Percentiles rank a stretch among this genome's conserved stretches.
These are phyloP conservation scores for Crithidia brevicula DNA, from an alignment of 208 protist genomes.

Conservation along the genomic window DNA sequence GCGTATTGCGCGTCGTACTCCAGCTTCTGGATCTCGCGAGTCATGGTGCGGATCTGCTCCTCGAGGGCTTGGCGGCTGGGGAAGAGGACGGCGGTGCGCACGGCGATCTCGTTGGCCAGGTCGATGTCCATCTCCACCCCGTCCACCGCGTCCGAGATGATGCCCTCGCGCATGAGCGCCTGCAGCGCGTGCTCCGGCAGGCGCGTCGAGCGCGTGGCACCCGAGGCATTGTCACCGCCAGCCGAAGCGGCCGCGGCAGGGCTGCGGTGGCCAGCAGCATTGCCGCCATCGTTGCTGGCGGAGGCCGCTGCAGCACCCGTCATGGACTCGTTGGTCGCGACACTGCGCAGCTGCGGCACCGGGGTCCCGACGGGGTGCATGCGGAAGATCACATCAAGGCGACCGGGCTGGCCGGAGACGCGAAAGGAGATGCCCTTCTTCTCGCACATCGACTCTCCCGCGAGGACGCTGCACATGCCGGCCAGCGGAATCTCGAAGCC, in stretches of 20 bases:
- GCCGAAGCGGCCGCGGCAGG: not conserved
- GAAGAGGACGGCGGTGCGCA: constrained; percentile 73
- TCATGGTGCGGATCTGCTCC: constrained; percentile 60
- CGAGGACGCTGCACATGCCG: constrained; percentile 90
- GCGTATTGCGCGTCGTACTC: constrained; percentile 90
- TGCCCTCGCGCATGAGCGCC: constrained; percentile 64
- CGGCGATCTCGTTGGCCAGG: constrained; percentile 83
- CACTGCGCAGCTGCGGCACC: constrained; percentile 47
- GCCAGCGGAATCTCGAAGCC: constrained; percentile 88
- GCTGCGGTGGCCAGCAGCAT: constrained; percentile 1
- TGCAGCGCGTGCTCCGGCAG: constrained; percentile 62
- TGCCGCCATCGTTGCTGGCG: constrained; percentile 7
- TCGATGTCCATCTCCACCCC: constrained; percentile 78
- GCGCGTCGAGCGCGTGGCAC: constrained; percentile 35
- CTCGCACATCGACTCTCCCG: constrained; percentile 85
- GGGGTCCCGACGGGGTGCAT: constrained; percentile 82
- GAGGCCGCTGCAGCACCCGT: not conserved
- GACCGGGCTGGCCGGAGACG: constrained; percentile 68
- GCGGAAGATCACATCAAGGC: constrained; percentile 84
- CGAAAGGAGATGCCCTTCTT: constrained; percentile 87
- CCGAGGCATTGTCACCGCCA: not conserved
- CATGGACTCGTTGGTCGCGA: constrained; percentile 11
- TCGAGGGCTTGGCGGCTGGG: constrained; percentile 64
- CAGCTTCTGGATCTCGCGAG: constrained; percentile 74
- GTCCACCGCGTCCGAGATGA: constrained; percentile 51